Evolutionary conservation across 495 filamentous ascomycete species (phyloP), one percentile per base, ranked within the genome.

Genomic region (Penicillium riverlandense): DNA sequence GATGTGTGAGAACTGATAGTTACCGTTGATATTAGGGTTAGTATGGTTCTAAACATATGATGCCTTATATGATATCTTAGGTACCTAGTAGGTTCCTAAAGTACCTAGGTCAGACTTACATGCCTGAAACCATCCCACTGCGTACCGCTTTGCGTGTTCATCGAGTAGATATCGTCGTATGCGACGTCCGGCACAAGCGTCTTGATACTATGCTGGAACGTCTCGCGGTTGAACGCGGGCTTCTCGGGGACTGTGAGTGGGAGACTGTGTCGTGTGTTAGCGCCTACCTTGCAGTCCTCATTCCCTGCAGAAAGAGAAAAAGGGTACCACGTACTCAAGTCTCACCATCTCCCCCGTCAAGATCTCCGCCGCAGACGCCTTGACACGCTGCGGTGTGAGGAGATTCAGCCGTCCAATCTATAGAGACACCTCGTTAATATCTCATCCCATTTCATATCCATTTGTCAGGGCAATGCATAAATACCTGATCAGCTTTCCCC

Each of bases 101-200:
- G 22, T 22, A 4, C 22, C 22, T 22, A 22, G 22, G 22, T 6
- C 22, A 22, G n/a, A 51, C 55, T 30, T 61, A 78, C 74, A 54
- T 86, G 83, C 41, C 80, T 62, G 40, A 88, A 79, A 15, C 82
- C 80, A 59, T 90, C 85, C 85, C 85, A 88, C 59, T 90, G 85
- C 2, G 79, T 82, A 13, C 78, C 75, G 51, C 75, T 76, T 54
- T 88, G 84, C 0, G 84, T 88, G 55, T 88, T 88, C 58, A 88
- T 54, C 4, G 65, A 66, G 43, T 85, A 80, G 32, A 77, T 66
- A 49, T 86, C 83, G 40, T 85, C 79, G 44, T 75, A 79, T 0
- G 66, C 68, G 7, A 73, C 35, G 16, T 59, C 65, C 29, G 61
- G 54, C 0, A 52, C 44, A 0, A 76, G 40, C 0, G 54, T 48